A percentile compares a stretch with the other conserved stretches of the same genome.
Conservation (phyloP, 495 filamentous ascomycete genomes). For the Hypoxylon crocopeplum region DNA sequence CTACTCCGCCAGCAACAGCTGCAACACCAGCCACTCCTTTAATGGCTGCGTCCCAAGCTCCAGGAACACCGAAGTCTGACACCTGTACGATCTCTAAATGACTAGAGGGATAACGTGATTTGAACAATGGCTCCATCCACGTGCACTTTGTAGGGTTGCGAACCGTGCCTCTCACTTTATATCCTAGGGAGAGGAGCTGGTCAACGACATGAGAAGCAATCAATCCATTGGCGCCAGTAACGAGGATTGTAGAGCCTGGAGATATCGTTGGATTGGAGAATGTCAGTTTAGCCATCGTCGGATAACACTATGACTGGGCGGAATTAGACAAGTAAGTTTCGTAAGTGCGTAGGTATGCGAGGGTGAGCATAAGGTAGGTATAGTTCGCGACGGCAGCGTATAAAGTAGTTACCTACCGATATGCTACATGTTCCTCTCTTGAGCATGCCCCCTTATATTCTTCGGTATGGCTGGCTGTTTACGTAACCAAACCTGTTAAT, state of each 20-base stretch:
- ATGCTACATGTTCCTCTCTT: too few species aligned
- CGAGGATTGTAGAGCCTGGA: conserved; percentile 28
- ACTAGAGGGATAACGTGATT: conserved; percentile 28
- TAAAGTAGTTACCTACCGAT: too few species aligned
- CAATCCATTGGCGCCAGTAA: conserved; percentile 44
- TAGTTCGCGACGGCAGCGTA: too few species aligned
- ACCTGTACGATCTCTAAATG: conserved; percentile 36
- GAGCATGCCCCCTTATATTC: too few species aligned
- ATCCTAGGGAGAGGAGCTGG: conserved; percentile 29
- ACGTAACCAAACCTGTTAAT: too few species aligned
- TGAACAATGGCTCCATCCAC: conserved; percentile 29
- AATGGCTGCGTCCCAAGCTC: conserved; percentile 31
- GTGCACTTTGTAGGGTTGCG: conserved; percentile 22
- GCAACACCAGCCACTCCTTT: conserved; percentile 38
- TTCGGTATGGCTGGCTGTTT: too few species aligned
- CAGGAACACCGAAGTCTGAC: conserved; percentile 35
- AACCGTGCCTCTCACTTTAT: conserved; percentile 37
- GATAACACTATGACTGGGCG: not conserved
- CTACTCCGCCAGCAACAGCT: conserved; percentile 35
- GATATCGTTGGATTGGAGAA: conserved; percentile 23
- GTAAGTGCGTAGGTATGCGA: too few species aligned
- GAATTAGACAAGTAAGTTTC: too few species aligned
- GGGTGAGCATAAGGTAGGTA: too few species aligned
- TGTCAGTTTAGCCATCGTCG: conserved; percentile 9
- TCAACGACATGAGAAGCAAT: conserved; percentile 38